Conservation (phyloP, 495 filamentous ascomycete species). For the Tuber aestivum region DNA sequence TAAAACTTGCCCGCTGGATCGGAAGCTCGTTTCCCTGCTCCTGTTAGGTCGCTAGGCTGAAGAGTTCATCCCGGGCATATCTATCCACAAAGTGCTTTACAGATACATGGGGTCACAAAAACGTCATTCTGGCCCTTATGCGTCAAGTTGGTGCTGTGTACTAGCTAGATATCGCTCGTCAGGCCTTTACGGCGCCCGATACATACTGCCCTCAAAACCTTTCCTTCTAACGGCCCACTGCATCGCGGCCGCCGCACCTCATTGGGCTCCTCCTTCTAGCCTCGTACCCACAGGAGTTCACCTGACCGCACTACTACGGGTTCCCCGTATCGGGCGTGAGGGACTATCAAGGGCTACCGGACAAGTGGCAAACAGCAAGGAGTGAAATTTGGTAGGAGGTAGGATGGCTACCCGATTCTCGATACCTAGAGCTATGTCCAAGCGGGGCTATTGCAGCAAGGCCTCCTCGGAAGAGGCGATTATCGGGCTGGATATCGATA, state of each 20-base stretch:
- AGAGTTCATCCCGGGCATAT: background rate
- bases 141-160: background rate
- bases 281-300: background rate
- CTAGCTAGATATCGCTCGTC: background rate
- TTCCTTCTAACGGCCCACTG: background rate
- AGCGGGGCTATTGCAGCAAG: background rate
- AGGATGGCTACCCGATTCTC: background rate
- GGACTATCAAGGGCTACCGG: background rate
- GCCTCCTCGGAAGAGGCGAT: background rate
- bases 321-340: background rate
- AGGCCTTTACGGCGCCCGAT: background rate
- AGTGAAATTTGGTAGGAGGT: background rate
- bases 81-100: background rate
- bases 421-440: background rate
- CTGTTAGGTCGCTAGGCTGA: background rate
- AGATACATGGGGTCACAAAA: background rate
- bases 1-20: background rate
- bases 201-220: background rate
- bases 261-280: background rate
- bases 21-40: background rate
- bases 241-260: background rate
- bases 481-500: background rate
- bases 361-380: background rate
- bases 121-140: background rate
- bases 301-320: background rate